Evolutionary conservation across 2,329 filamentous ascomycete species (phyloP).

Genomic region (Paecilomyces formosus): DNA sequence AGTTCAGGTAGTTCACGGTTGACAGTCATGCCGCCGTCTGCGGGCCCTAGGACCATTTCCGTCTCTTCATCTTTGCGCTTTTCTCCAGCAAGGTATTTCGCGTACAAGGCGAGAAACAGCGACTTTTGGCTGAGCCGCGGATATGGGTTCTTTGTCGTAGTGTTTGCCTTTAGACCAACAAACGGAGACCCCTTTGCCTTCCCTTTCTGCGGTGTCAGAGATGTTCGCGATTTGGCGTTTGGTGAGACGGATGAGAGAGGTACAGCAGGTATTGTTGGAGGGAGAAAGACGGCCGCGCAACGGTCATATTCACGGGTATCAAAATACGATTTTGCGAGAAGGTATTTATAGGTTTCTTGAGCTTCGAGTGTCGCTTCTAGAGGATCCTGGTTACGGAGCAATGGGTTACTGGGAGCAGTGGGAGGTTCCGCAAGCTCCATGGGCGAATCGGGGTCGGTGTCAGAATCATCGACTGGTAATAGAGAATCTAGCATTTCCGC

Average conservation of each 20-base stretch:
- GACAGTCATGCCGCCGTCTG: conserved; percentile 73
- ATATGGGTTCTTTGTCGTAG: conserved; percentile 30
- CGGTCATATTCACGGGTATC: conserved; percentile 93
- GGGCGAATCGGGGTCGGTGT: conserved; percentile 52
- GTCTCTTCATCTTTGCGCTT: conserved; percentile 94
- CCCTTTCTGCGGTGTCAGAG: conserved; percentile 42
- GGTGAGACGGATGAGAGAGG: conserved; percentile 41
- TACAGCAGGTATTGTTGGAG: conserved; percentile 67
- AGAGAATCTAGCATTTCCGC: conserved; percentile 88
- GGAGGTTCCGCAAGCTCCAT: conserved; percentile 49
- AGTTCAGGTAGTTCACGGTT: conserved; percentile 81
- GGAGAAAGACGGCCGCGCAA: conserved; percentile 80
- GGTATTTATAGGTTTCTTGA: conserved; percentile 71
- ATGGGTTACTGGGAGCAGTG: conserved; percentile 44
- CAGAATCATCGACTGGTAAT: conserved; percentile 49
- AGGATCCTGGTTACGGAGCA: conserved; percentile 54
- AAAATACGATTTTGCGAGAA: conserved; percentile 89
- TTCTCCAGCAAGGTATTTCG: conserved; percentile 87
- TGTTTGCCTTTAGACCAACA: conserved; percentile 27
- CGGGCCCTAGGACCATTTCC: conserved; percentile 92
- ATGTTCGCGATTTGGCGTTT: conserved; percentile 30
- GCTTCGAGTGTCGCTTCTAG: conserved; percentile 69
- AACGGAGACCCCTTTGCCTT: conserved; percentile 52
- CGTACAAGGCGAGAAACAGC: conserved; percentile 84
- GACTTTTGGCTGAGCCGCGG: conserved; percentile 74